Evolutionary conservation across 1,284 basidiomycete genomes (phyloP).

Genomic region (Testicularia cyperi): DNA sequence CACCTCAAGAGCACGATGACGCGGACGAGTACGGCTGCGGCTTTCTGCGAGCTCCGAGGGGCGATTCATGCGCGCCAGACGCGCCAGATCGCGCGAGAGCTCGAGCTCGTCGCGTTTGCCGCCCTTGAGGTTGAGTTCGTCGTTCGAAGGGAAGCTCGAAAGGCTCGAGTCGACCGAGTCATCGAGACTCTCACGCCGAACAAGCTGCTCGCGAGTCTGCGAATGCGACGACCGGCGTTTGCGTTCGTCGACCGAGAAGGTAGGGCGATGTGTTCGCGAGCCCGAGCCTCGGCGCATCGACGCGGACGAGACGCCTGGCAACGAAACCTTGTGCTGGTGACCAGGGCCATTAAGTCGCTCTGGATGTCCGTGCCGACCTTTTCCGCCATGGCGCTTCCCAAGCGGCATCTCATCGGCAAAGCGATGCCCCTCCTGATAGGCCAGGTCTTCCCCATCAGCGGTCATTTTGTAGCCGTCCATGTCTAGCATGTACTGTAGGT

Average conservation of each 20-base stretch:
- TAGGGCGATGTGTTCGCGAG: constrained; percentile 26
- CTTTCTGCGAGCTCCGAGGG: constrained; percentile 3
- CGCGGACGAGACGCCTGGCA: constrained; percentile 14
- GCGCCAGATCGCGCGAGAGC: constrained; percentile 28
- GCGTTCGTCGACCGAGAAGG: constrained; percentile 30
- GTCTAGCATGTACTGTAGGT: constrained; percentile 52
- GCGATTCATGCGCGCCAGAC: constrained; percentile 30
- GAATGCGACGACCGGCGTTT: neutral
- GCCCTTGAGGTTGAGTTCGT: too few relatives aligned
- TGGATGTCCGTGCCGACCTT: constrained; percentile 32
- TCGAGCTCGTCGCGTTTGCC: constrained; percentile 26
- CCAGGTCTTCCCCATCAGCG: constrained; percentile 48
- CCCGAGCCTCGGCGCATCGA: constrained; percentile 19
- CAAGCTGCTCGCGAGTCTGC: constrained; percentile 9
- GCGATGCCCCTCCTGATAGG: constrained; percentile 46
- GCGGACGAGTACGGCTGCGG: too few relatives aligned
- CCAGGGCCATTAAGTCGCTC: constrained; percentile 21
- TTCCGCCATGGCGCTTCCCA: constrained; percentile 50
- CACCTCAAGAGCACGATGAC: too few relatives aligned
- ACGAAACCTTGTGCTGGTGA: constrained; percentile 32
- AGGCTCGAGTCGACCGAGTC: constrained; percentile 12
- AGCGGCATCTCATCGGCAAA: constrained; percentile 57
- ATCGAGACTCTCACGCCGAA: constrained; percentile 22
- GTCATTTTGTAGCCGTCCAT: constrained; percentile 60
- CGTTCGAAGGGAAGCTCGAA: constrained; percentile 6